Percentiles rank a stretch among this genome's conserved stretches.
Conservation (phyloP, 352 stramenopile species). For the Globisporangium takayamanum region DNA sequence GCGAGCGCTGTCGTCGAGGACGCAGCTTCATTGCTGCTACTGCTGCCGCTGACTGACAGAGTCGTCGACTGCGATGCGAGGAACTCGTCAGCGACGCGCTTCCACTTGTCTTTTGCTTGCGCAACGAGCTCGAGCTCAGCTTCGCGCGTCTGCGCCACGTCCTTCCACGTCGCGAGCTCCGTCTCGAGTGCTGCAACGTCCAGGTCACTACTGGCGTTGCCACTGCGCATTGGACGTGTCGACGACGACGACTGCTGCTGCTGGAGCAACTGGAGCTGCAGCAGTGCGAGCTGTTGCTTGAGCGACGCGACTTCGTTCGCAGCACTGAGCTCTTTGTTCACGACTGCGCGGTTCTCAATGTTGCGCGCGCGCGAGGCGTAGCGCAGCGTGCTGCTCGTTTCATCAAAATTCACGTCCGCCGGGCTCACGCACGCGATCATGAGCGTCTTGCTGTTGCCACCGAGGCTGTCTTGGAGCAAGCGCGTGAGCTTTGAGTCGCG, state of each 20-base stretch:
- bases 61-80: not conserved
- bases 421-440: slow-evolving; percentile 87
- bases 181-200: slow-evolving; percentile 1
- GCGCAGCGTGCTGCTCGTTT: slow-evolving; percentile 95
- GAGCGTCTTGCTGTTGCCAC: slow-evolving; percentile 88
- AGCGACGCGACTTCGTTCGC: slow-evolving; percentile 61
- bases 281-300: slow-evolving; percentile 60
- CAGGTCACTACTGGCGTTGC: not conserved
- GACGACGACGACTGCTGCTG: not conserved
- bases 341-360: slow-evolving; percentile 96
- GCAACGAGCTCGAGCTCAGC: slow-evolving; percentile 42
- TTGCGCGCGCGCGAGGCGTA: slow-evolving; percentile 95
- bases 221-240: not conserved
- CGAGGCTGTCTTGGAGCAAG: slow-evolving; percentile 83
- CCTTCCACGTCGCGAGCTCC: slow-evolving; percentile 23
- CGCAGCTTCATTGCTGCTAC: not conserved
- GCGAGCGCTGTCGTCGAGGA: slow-evolving; percentile 17
- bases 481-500: slow-evolving; percentile 89
- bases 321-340: slow-evolving; percentile 95
- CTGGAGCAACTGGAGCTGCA: slow-evolving; percentile 47
- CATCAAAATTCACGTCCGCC: slow-evolving; percentile 80
- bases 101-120: slow-evolving; percentile 60
- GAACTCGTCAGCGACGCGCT: slow-evolving; percentile 44
- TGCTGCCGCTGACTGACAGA: not conserved
- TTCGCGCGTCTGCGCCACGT: slow-evolving; percentile 23